Base-by-base conservation (phyloP, 495 filamentous ascomycete genomes). In the Aspergillus cavernicola region DNA sequence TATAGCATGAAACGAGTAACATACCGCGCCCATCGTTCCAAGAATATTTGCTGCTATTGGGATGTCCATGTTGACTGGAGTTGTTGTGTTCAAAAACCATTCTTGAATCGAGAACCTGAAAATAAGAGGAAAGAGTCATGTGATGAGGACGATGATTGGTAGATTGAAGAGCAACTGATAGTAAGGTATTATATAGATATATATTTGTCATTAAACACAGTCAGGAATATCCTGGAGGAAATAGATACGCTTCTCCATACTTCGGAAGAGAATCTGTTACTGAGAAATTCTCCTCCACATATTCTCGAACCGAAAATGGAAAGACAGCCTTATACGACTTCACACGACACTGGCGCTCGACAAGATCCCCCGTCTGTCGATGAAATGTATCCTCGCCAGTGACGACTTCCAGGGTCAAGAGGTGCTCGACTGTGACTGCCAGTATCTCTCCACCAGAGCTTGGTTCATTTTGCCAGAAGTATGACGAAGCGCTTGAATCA, bases 351-450 rank as follows among this genome's bases (percentile, higher is more conserved):
- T 28, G 28, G 1, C 56, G 50, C 36, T 59, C 56, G 16, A 59
- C 45, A 3, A 59, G 26, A 10, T 35, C 45, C 4, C 51, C 46
- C 1, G 51, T 54, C 8, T 8, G 11, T 11, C 33, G 51, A 20
- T 59, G 39, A 19, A 59, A 51, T 2, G 50, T 54, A 20, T 59
- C 56, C 35, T 59, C 51, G 1, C 56, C 56, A 0, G 33, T 46
- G 24, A 59, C 44, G 7, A 59, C 37, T 10, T 59, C 56, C 4
- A 59, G 19, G 7, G n/a, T 46, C 45, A 59, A 32, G 31, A 24
- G 50, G 18, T 59, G 56, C 0, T 36, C 23, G 13, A 51, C 51
- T 3, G 40, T 51, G 24, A 59, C 45, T 4, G 35, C 46, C 3
- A 38, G 13, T 28, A 35, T 42, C 16, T 49, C 36, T 20, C 43